Base-by-base conservation (phyloP, 257 asterid genomes). In the Solanum pennellii region DNA sequence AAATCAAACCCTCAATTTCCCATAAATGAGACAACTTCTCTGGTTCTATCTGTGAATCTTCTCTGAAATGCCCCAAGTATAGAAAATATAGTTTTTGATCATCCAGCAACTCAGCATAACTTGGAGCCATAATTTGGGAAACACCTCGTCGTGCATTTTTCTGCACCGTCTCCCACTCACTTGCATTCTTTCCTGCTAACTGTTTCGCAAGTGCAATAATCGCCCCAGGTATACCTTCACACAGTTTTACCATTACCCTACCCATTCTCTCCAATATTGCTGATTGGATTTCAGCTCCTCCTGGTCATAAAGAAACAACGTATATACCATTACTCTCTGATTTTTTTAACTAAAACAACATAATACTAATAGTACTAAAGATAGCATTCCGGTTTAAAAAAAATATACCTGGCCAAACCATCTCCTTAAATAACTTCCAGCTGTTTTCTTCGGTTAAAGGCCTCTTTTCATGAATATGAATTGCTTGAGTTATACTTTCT, bases 61-160 rank as follows among this genome's bases (percentile, higher is more conserved):
- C 11, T 0, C 90, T 89, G 25, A 91, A 92, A 27, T 10, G 82
- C 20, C 91, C 91, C 79, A 92, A 44, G 37, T 89, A 90, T 3
- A 89, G 90, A 41, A 91, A 88, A 42, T 88, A 90, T 14, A 88
- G 89, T 86, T 91, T 90, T 79, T 86, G 42, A 1, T 62, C 39
- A 47, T 66, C 31, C 3, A 86, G 52, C 62, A 92, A 86, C 6
- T 59, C 6, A 21, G 65, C 14, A 65, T 90, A 92, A 69, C 80
- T 75, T 23, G 18, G 23, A 27, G 37, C 45, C 23, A 82, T 12
- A 2, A 72, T 47, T 11, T 33, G 6, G 3, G 62, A 31, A 9
- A 56, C 3, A 41, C 47, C 6, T 16, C 2, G 41, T 41, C 52
- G 20, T 5, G 39, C 74, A 15, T 7, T 15, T 18, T 23, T 29